Percentiles rank a stretch among this genome's conserved stretches.
These are phyloP conservation scores for Rhizopogon salebrosus DNA, from an alignment of 768 basidiomycete species.

Conservation along the genomic window DNA sequence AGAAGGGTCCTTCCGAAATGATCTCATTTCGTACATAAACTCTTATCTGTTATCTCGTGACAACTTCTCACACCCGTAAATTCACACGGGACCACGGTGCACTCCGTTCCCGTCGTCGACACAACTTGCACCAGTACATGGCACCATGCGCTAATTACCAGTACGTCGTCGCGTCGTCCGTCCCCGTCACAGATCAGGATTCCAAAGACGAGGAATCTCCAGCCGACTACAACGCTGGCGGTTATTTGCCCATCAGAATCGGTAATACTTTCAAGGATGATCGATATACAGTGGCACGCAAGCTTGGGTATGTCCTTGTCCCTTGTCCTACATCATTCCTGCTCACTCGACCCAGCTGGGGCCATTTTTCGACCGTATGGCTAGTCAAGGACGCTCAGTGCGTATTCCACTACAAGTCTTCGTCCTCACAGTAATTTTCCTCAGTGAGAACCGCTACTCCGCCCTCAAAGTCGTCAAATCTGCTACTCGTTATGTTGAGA, in stretches of 20 bases:
- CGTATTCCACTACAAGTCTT: slow-evolving; percentile 26
- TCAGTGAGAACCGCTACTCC: slow-evolving; percentile 69
- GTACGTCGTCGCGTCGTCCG: slow-evolving; percentile 62
- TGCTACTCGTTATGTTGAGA: slow-evolving; percentile 91
- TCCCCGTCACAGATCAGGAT: slow-evolving; percentile 60
- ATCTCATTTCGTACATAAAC: too few species aligned
- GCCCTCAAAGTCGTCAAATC: slow-evolving; percentile 96
- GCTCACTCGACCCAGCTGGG: slow-evolving; percentile 57
- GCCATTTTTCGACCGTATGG: slow-evolving; percentile 95
- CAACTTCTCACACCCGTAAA: background rate
- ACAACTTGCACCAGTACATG: slow-evolving; percentile 36
- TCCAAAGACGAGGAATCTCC: slow-evolving; percentile 78
- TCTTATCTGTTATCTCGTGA: background rate
- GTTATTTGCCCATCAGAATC: slow-evolving; percentile 78
- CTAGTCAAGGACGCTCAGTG: slow-evolving; percentile 75
- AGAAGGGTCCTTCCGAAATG: too few species aligned
- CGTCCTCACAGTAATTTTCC: slow-evolving; percentile 10
- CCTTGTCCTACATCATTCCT: background rate
- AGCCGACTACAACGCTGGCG: slow-evolving; percentile 79
- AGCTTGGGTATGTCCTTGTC: slow-evolving; percentile 63
- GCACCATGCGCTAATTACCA: slow-evolving; percentile 69
- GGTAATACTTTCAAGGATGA: slow-evolving; percentile 80
- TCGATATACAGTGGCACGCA: slow-evolving; percentile 82
- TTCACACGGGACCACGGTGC: background rate
- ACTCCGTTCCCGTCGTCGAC: slow-evolving; percentile 4